Evolutionary conservation across 2,329 filamentous ascomycete genomes (phyloP).

Genomic region (Xylariaceae sp.): DNA sequence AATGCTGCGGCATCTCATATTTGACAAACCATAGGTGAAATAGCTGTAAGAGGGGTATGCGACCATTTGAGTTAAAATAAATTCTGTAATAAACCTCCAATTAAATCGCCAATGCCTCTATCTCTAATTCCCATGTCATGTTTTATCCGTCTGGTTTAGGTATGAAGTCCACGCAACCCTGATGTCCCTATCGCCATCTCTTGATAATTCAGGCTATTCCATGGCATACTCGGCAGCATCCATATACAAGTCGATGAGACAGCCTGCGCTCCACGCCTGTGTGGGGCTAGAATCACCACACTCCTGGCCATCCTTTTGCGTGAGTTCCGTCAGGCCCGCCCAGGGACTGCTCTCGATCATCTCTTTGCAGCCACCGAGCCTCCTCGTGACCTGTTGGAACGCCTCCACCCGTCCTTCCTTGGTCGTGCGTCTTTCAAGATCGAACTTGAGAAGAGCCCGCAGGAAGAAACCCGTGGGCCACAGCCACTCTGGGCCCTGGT

Average conservation of each 20-base stretch:
- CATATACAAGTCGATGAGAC: conserved; percentile 93
- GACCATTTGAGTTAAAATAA: too few species aligned
- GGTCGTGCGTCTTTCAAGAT: conserved; percentile 65
- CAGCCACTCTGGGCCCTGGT: conserved; percentile 96
- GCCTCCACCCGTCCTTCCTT: conserved; percentile 71
- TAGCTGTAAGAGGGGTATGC: too few species aligned
- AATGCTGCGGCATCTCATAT: too few species aligned
- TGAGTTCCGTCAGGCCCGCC: conserved; percentile 90
- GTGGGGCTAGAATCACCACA: conserved; percentile 91
- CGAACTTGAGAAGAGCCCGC: conserved; percentile 85
- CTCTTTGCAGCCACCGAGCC: conserved; percentile 78
- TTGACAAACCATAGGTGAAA: too few species aligned
- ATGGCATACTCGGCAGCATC: conserved; percentile 60
- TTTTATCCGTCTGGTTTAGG: too few species aligned
- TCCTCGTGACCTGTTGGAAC: conserved; percentile 88
- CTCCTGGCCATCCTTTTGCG: conserved; percentile 79
- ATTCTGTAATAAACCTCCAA: too few species aligned
- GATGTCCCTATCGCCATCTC: too few species aligned
- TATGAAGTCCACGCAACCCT: too few species aligned
- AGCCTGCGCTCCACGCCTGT: conserved; percentile 93
- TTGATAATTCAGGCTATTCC: background rate
- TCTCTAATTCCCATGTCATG: too few species aligned
- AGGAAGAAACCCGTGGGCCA: conserved; percentile 98
- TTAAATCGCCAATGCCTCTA: too few species aligned
- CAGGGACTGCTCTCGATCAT: conserved; percentile 77